Evolutionary conservation across 2,329 filamentous ascomycete genomes (phyloP).

Genomic region (Colletotrichum sp.): DNA sequence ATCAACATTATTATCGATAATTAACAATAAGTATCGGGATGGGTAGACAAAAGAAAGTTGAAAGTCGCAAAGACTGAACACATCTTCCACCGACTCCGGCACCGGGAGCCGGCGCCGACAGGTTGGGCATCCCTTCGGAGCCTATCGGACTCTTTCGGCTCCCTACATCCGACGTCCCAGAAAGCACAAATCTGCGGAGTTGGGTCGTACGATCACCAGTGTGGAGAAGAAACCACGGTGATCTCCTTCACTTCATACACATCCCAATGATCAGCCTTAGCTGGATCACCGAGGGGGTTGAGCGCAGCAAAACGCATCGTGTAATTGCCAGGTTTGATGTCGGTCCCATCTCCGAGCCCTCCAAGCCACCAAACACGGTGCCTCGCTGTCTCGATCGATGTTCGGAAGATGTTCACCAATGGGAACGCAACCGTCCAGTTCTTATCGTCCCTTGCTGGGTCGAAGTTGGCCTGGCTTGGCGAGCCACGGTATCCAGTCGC

Average conservation of each 20-base stretch:
- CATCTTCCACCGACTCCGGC: not conserved
- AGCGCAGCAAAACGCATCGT: slow-evolving; percentile 22
- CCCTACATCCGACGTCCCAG: not conserved
- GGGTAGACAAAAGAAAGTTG: not conserved
- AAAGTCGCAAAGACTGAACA: not conserved
- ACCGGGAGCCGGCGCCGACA: not conserved
- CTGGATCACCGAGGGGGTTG: not conserved
- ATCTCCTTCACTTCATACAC: not conserved
- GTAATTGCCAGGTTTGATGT: slow-evolving; percentile 44
- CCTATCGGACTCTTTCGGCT: not conserved
- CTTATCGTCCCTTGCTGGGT: slow-evolving; percentile 34
- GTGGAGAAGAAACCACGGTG: not conserved
- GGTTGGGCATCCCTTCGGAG: not conserved
- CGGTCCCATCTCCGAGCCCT: slow-evolving; percentile 44
- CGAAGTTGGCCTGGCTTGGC: not conserved
- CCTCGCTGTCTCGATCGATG: slow-evolving; percentile 16
- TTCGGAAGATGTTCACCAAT: slow-evolving; percentile 29
- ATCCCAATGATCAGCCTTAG: slow-evolving; percentile 11
- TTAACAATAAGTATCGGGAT: not conserved
- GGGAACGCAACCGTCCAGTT: not conserved
- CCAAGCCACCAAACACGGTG: slow-evolving; percentile 47
- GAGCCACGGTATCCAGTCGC: not conserved
- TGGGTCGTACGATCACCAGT: not conserved
- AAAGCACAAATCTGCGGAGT: not conserved
- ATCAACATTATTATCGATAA: not conserved